Evolutionary conservation across 805 yeast species (phyloP).

Genomic region (Wickerhamomyces ciferrii): DNA sequence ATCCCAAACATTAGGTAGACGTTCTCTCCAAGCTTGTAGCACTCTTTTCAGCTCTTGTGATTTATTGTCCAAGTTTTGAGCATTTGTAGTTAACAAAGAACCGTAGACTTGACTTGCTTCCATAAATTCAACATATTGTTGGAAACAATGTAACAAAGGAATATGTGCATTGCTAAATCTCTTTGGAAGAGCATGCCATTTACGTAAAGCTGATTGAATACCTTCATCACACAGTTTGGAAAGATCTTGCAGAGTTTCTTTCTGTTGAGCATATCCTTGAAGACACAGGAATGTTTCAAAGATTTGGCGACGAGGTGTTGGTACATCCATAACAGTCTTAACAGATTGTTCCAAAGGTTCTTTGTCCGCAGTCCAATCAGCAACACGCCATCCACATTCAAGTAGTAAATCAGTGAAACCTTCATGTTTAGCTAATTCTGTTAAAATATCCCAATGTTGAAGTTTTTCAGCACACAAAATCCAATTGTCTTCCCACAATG

Average conservation of each 20-base stretch:
- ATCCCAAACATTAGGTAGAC: constrained; percentile 95
- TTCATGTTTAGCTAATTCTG: constrained; percentile 96
- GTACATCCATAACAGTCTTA: constrained; percentile 96
- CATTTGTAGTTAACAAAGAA: constrained; percentile 81
- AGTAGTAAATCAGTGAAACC: constrained; percentile 90
- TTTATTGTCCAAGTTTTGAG: constrained; percentile 86
- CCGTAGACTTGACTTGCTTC: constrained; percentile 95
- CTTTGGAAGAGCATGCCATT: constrained; percentile 87
- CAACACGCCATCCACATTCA: constrained; percentile 99
- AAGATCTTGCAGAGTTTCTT: constrained; percentile 79
- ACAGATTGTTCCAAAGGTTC: constrained; percentile 94
- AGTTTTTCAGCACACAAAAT: constrained; percentile 92
- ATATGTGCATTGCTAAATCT: constrained; percentile 79
- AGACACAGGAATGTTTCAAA: constrained; percentile 91
- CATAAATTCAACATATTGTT: constrained; percentile 94
- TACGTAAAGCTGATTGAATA: constrained; percentile 82
- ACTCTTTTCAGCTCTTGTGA: constrained; percentile 94
- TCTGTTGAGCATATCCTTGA: constrained; percentile 90
- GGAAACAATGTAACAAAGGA: constrained; percentile 88
- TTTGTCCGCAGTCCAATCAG: constrained; percentile 95
- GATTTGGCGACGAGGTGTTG: constrained; percentile 94
- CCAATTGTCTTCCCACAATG: constrained; percentile 99
- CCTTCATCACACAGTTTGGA: constrained; percentile 93
- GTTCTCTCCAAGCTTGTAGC: constrained; percentile 95
- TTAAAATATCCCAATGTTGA: constrained; percentile 96